Evolutionary conservation across 805 yeast genomes (phyloP), one percentile per base, ranked within the genome.

Genomic region (Saccharomycodes ludwigii): DNA sequence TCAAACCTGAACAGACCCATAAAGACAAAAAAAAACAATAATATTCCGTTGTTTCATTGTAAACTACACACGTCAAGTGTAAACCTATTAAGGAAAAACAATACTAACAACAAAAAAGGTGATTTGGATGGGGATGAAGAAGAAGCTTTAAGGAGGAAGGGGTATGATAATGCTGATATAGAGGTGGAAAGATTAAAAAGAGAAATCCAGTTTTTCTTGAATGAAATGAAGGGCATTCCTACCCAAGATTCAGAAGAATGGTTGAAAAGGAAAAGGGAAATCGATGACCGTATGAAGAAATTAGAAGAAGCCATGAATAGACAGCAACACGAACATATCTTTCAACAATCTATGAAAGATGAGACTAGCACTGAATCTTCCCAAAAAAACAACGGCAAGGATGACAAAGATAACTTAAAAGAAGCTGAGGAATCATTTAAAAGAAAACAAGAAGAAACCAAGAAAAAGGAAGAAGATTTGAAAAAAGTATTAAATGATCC

Each of bases 401-500:
- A 40, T 10, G 20, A 16, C 4, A 10, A 18, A 6, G 27, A 21
- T 6, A 26, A 22, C 9, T 14, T 11, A 11, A 32, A 39, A 25
- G 15, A 37, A 29, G 37, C 41, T 4, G 39, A 37, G 12, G 40
- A 44, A 12, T 30, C 27, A 10, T 39, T 41, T 14, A 36, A 28
- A 24, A 12, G 27, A 27, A 12, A 4, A 3, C 20, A 18, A 31
- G 9, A 23, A 21, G 15, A 25, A 32, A n/a, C 16, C 23, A 13
- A 21, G 22, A 18, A 29, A 27, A 44, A 47, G 35, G 44, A 47
- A 30, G 39, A 39, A 11, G 36, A 42, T 22, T 22, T 30, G 23
- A 13, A 8, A 23, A 16, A 23, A 25, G 17, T 14, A 10, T 26
- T 42, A 8, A 47, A 46, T 27, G 55, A 52, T 31, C 61, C 61